Conservation (phyloP, 306 rosid species). For the Vachellia collinsii region DNA sequence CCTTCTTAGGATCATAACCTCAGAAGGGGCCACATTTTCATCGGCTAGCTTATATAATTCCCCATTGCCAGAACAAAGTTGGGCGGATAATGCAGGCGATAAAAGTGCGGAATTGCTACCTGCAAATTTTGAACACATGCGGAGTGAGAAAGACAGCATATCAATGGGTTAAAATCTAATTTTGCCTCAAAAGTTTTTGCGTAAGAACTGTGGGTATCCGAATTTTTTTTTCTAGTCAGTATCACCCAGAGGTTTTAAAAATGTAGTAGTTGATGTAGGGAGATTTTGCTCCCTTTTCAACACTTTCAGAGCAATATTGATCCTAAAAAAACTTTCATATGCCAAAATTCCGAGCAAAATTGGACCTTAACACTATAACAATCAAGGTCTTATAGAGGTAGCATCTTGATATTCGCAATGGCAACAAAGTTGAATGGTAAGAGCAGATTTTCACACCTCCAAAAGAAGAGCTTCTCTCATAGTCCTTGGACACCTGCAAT, state of each 20-base stretch:
- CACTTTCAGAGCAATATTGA: too few relatives aligned
- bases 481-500: slow-evolving; percentile 74
- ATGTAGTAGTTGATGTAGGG: too few relatives aligned
- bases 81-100: slow-evolving; percentile 64
- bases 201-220: too few relatives aligned
- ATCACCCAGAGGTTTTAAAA: too few relatives aligned
- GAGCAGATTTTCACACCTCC: slow-evolving; percentile 57
- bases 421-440: background rate
- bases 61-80: slow-evolving; percentile 65
- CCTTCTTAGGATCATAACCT: slow-evolving; percentile 51
- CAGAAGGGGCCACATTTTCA: slow-evolving; percentile 51
- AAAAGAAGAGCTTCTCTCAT: slow-evolving; percentile 70
- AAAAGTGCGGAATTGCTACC: slow-evolving; percentile 51
- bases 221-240: too few relatives aligned
- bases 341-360: too few relatives aligned
- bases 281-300: too few relatives aligned
- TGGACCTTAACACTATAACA: too few relatives aligned
- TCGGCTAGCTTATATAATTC: slow-evolving; percentile 61
- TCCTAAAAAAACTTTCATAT: too few relatives aligned
- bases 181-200: too few relatives aligned
- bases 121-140: slow-evolving; percentile 40
- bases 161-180: background rate
- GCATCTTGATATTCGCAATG: background rate
- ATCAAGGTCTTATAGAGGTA: slow-evolving; percentile 17
- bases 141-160: slow-evolving; percentile 3